phyloP scores from a whole-genome alignment of 2,329 filamentous ascomycete genomes.

The Stachybotrys elegans region DNA sequence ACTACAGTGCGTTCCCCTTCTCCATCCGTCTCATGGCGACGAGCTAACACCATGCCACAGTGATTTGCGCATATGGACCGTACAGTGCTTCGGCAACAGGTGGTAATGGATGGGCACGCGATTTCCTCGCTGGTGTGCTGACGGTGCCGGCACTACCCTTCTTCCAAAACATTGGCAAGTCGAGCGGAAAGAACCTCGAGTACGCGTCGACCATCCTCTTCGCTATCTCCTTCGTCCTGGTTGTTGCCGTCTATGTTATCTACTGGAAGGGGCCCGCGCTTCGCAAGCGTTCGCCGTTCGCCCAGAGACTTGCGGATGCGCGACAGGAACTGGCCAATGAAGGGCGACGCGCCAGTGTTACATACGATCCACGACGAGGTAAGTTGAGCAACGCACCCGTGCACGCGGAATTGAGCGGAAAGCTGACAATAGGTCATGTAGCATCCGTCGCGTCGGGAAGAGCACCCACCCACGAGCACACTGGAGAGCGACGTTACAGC shows the following conservation, averaged over 20 bases:
- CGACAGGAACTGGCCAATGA: slow-evolving; percentile 21
- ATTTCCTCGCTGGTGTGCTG: slow-evolving; percentile 68
- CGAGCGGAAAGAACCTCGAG: slow-evolving; percentile 45
- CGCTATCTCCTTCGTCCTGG: slow-evolving; percentile 55
- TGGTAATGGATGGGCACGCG: slow-evolving; percentile 69
- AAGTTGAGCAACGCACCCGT: slow-evolving; percentile 12
- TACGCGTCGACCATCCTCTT: slow-evolving; percentile 61
- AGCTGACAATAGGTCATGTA: no score
- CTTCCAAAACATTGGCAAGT: slow-evolving; percentile 50
- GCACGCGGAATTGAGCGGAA: neutral
- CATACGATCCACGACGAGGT: slow-evolving; percentile 22
- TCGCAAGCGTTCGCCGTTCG: slow-evolving; percentile 58
- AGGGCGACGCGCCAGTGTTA: slow-evolving; percentile 22
- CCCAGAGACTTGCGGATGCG: slow-evolving; percentile 52
- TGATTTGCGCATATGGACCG: slow-evolving; percentile 65
- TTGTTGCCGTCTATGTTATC: slow-evolving; percentile 59
- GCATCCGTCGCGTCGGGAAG: no score
- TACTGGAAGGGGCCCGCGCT: slow-evolving; percentile 60
- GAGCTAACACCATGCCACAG: neutral
- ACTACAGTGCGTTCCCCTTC: slow-evolving; percentile 51
- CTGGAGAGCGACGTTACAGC: slow-evolving; percentile 25
- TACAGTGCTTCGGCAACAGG: slow-evolving; percentile 72
- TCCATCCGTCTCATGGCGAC: neutral
- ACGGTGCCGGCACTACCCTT: slow-evolving; percentile 64
- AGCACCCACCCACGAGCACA: slow-evolving; percentile 9